Percentiles rank a stretch among this genome's conserved stretches.
Conservation (phyloP, 73 alveolate genomes). For the Uronychia setigera region DNA sequence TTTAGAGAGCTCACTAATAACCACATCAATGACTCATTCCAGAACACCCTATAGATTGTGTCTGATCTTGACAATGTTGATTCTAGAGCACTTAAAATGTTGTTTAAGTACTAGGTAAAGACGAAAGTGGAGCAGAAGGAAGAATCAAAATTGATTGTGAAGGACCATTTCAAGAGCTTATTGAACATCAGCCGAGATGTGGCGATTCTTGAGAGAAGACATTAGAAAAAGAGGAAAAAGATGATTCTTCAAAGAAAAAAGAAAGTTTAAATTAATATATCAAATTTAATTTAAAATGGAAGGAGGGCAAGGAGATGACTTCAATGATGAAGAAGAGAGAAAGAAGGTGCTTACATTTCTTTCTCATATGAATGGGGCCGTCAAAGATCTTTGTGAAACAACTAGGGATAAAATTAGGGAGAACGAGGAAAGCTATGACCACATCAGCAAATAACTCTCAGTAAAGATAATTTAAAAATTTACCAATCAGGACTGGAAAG, state of each 20-base stretch:
- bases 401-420: neutral
- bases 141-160: neutral
- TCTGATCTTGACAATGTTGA: neutral
- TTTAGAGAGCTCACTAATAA: neutral
- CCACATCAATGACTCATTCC: neutral
- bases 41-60: neutral
- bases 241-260: neutral
- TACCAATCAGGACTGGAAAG: slow-evolving; percentile 17
- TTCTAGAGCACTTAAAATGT: neutral
- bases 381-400: neutral
- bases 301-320: neutral
- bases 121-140: neutral
- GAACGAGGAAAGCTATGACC: neutral
- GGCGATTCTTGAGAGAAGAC: neutral
- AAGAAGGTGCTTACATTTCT: neutral
- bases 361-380: neutral
- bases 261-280: neutral
- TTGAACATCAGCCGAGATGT: neutral
- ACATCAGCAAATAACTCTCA: neutral
- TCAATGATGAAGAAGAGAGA: neutral
- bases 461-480: neutral
- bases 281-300: too few relatives aligned
- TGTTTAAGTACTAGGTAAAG: neutral
- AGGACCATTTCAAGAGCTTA: neutral
- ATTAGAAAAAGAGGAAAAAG: neutral